Percentiles rank a stretch among this genome's conserved stretches.
Conservation (phyloP, 768 basidiomycete species). For the Neoboletus brunneissimus region DNA sequence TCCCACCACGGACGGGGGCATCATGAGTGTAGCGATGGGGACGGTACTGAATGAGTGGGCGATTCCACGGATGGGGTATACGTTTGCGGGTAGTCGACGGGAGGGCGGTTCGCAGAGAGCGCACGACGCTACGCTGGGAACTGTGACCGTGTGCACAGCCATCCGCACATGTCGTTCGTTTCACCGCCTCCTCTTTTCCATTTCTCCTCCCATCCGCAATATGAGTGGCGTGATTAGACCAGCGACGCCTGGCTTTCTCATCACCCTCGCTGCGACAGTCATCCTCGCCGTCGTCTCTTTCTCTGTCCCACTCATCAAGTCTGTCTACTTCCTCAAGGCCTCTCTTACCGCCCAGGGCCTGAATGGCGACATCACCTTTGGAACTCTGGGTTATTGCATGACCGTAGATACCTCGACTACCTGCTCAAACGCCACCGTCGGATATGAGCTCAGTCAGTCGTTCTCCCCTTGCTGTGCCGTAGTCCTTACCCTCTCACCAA, state of each 20-base stretch:
- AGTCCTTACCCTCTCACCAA: constrained; percentile 31
- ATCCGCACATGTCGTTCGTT: neutral
- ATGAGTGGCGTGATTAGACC: constrained; percentile 71
- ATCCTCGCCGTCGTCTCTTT: constrained; percentile 87
- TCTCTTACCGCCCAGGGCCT: constrained; percentile 45
- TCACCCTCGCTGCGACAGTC: constrained; percentile 74
- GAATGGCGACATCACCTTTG: constrained; percentile 73
- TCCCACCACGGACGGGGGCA: constrained; percentile 64
- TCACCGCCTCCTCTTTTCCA: neutral
- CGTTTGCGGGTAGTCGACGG: constrained; percentile 52
- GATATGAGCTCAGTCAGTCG: constrained; percentile 80
- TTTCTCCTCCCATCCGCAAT: neutral
- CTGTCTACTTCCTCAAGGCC: constrained; percentile 86
- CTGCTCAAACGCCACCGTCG: constrained; percentile 79
- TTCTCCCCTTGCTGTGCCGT: neutral
- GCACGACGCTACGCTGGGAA: constrained; percentile 36
- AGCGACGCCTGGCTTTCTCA: constrained; percentile 86
- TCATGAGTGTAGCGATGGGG: constrained; percentile 66
- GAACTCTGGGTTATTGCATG: constrained; percentile 87
- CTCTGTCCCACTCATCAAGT: constrained; percentile 86
- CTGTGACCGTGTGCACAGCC: constrained; percentile 14
- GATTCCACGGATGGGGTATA: constrained; percentile 58
- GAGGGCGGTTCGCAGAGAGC: constrained; percentile 37
- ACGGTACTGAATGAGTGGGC: constrained; percentile 58
- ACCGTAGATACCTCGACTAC: constrained; percentile 52